phyloP scores from a whole-genome alignment of 2,329 filamentous ascomycete species.

The Exophiala phaeomuriformis region DNA sequence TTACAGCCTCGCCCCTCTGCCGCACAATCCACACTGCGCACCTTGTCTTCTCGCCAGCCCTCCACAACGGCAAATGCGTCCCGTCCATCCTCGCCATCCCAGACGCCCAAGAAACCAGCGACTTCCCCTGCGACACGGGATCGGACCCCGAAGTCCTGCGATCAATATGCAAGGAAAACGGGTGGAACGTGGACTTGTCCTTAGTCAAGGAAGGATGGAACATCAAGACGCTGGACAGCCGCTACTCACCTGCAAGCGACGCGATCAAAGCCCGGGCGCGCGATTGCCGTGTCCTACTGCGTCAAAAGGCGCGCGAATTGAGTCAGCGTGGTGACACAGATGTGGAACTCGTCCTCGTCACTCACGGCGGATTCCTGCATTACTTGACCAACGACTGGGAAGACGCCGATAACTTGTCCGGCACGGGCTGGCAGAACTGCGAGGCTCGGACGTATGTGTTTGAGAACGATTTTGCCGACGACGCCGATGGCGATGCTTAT shows the following conservation, averaged over 20 bases:
- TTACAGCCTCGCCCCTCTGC: slow-evolving; percentile 68
- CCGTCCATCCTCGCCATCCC: slow-evolving; percentile 60
- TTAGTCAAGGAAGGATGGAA: slow-evolving; percentile 63
- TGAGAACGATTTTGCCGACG: slow-evolving; percentile 29
- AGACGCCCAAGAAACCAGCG: slow-evolving; percentile 69
- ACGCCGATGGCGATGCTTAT: slow-evolving; percentile 37
- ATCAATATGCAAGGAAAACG: slow-evolving; percentile 52
- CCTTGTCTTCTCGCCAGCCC: slow-evolving; percentile 56
- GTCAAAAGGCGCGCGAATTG: slow-evolving; percentile 50
- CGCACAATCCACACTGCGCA: slow-evolving; percentile 75
- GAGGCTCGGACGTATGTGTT: slow-evolving; percentile 65
- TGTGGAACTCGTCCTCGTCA: slow-evolving; percentile 64
- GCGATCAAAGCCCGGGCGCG: slow-evolving; percentile 56
- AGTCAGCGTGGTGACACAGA: slow-evolving; percentile 49
- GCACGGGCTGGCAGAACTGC: slow-evolving; percentile 65
- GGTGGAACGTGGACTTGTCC: slow-evolving; percentile 54
- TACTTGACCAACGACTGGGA: slow-evolving; percentile 78
- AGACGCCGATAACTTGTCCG: slow-evolving; percentile 37
- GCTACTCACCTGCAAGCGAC: slow-evolving; percentile 40
- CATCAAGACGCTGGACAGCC: slow-evolving; percentile 48
- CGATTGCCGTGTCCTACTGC: slow-evolving; percentile 54
- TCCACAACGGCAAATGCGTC: slow-evolving; percentile 39
- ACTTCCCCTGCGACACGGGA: slow-evolving; percentile 70
- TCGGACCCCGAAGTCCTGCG: slow-evolving; percentile 49
- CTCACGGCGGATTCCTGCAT: slow-evolving; percentile 77